Evolutionary conservation across 306 rosid genomes (phyloP).

Genomic region (Medicago arabica): DNA sequence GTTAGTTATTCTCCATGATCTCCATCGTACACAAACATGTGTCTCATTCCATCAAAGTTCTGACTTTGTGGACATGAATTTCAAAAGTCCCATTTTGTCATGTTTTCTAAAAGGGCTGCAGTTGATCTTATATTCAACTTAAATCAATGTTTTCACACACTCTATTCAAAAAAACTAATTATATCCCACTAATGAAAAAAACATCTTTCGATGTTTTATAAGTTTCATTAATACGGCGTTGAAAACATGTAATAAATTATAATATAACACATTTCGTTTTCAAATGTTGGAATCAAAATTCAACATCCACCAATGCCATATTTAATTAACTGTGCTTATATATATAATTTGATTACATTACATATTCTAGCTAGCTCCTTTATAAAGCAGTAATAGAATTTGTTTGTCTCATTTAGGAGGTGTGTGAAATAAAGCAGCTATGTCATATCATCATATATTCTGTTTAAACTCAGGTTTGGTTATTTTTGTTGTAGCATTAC

Average conservation of each 20-base stretch:
- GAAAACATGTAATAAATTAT: background rate
- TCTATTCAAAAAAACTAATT: background rate
- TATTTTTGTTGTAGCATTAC: conserved; percentile 34
- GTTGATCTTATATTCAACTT: conserved; percentile 11
- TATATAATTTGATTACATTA: conserved; percentile 1
- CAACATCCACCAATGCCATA: background rate
- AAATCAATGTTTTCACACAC: conserved; percentile 4
- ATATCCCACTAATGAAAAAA: background rate
- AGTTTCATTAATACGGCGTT: conserved; percentile 17
- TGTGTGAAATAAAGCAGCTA: conserved; percentile 25
- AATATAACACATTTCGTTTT: background rate
- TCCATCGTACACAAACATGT: background rate
- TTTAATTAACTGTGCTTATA: background rate
- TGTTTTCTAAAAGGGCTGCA: conserved; percentile 15
- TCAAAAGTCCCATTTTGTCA: conserved; percentile 21
- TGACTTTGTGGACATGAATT: background rate
- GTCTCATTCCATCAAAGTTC: background rate
- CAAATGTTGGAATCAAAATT: background rate
- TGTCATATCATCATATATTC: conserved; percentile 43
- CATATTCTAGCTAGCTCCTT: conserved; percentile 7
- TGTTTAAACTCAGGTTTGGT: conserved; percentile 17
- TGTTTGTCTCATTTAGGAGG: conserved; percentile 14
- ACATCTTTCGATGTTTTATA: background rate
- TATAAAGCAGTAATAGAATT: conserved; percentile 6
- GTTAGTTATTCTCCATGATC: too few relatives aligned